These are phyloP conservation scores for Dactylellina haptotyla DNA, from an alignment of 2,329 filamentous ascomycete species.

Conservation along the genomic window DNA sequence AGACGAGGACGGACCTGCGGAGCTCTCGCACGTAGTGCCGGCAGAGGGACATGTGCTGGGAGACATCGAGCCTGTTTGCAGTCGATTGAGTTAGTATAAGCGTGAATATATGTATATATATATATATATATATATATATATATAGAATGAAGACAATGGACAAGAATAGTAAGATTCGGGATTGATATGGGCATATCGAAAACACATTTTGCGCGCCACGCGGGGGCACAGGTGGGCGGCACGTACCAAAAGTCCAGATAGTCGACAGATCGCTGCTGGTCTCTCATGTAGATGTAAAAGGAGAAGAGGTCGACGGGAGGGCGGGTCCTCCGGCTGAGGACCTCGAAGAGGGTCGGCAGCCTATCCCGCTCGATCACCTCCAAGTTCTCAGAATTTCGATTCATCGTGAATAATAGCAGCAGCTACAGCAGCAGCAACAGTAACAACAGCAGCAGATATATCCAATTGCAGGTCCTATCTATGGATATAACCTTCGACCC, in stretches of 20 bases:
- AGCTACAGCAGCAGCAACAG: not conserved
- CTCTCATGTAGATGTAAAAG: constrained; percentile 99
- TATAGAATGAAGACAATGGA: too few species aligned
- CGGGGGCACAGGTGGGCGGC: constrained; percentile 30
- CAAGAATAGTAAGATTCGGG: too few species aligned
- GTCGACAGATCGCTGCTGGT: constrained; percentile 96
- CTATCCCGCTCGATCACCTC: constrained; percentile 71
- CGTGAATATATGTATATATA: too few species aligned
- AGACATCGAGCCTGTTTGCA: constrained; percentile 87
- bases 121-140: too few species aligned
- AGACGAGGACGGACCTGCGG: constrained; percentile 88
- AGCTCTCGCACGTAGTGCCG: constrained; percentile 97
- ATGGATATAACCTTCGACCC: not conserved
- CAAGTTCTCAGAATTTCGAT: constrained; percentile 48
- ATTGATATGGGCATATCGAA: not conserved
- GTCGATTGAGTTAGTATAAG: too few species aligned
- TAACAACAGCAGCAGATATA: constrained; percentile 4
- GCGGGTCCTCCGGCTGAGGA: constrained; percentile 90
- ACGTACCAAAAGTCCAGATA: constrained; percentile 96
- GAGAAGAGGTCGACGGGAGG: constrained; percentile 97
- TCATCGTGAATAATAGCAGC: constrained; percentile 40
- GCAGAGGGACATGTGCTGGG: constrained; percentile 97
- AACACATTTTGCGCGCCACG: not conserved
- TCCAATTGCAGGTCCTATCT: not conserved
- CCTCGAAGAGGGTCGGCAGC: constrained; percentile 93